Percentiles rank a stretch among this genome's conserved stretches.
Conservation (phyloP, 108 stramenopile species). For the Pseudonitzschia pungens region DNA sequence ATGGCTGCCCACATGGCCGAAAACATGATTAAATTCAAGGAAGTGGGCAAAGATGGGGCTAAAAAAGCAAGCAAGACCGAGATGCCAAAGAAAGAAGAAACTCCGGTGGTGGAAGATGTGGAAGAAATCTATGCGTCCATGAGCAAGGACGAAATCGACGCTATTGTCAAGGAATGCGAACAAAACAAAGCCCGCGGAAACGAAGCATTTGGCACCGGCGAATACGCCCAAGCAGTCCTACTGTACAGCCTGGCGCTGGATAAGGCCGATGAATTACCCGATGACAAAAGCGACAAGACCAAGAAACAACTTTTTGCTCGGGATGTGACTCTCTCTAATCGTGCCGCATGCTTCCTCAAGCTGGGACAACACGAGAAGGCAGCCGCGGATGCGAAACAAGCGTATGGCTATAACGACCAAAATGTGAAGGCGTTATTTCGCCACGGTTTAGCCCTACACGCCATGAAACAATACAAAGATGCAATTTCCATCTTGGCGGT, state of each 20-base stretch:
- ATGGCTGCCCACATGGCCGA: conserved; percentile 44
- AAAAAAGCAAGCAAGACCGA: conserved; percentile 35
- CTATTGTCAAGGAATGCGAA: conserved; percentile 64
- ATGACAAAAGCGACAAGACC: conserved; percentile 32
- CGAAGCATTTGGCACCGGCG: conserved; percentile 83
- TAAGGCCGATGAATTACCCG: conserved; percentile 77
- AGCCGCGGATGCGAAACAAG: conserved; percentile 65
- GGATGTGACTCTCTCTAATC: conserved; percentile 80
- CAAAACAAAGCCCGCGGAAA: conserved; percentile 85
- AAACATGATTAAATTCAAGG: conserved; percentile 43
- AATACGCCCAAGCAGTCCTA: conserved; percentile 88
- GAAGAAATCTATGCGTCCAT: conserved; percentile 72
- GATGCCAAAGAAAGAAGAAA: conserved; percentile 1
- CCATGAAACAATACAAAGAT: conserved; percentile 80
- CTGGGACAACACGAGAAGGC: conserved; percentile 92
- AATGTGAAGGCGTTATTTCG: conserved; percentile 90
- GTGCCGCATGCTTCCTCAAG: conserved; percentile 86
- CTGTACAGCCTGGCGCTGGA: conserved; percentile 84
- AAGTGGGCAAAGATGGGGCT: conserved; percentile 30
- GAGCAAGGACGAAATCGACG: conserved; percentile 64
- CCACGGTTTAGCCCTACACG: conserved; percentile 84
- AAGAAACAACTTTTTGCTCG: conserved; percentile 61
- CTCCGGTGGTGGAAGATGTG: conserved; percentile 17
- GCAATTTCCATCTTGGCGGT: conserved; percentile 73
- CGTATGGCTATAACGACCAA: conserved; percentile 58